Percentiles rank a stretch among this genome's conserved stretches.
These are phyloP conservation scores for Exophiala phaeomuriformis DNA, from an alignment of 2,329 filamentous ascomycete species.

Conservation along the genomic window DNA sequence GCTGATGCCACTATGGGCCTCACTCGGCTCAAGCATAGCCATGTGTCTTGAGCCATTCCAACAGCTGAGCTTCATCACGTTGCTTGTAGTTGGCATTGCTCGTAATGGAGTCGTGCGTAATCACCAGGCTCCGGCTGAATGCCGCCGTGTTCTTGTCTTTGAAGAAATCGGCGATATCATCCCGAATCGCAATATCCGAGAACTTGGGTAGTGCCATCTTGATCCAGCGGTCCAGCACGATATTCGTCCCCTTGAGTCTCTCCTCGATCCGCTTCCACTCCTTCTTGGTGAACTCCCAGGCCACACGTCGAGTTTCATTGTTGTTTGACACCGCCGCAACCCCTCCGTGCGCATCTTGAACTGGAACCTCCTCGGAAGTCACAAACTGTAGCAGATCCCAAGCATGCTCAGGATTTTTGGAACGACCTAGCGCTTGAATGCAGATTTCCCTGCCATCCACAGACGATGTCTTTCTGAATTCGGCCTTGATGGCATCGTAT, in stretches of 20 bases:
- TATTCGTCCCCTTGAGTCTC: constrained; percentile 70
- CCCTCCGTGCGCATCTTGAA: constrained; percentile 81
- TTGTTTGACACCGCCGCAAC: constrained; percentile 68
- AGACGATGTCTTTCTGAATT: constrained; percentile 73
- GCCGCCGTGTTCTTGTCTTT: constrained; percentile 65
- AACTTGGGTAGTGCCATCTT: constrained; percentile 72
- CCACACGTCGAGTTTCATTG: constrained; percentile 59
- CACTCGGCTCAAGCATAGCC: constrained; percentile 46
- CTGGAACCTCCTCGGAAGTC: constrained; percentile 74
- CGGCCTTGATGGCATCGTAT: constrained; percentile 68
- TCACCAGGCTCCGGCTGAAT: constrained; percentile 78
- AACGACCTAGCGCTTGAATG: constrained; percentile 66
- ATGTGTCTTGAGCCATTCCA: constrained; percentile 68
- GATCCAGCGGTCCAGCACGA: constrained; percentile 84
- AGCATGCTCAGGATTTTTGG: constrained; percentile 62
- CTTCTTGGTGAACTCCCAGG: constrained; percentile 80
- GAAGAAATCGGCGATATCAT: constrained; percentile 82
- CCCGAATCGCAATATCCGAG: constrained; percentile 58
- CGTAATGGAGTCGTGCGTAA: constrained; percentile 77
- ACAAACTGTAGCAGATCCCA: constrained; percentile 62
- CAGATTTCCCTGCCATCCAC: constrained; percentile 88
- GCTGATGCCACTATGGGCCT: neutral
- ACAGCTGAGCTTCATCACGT: constrained; percentile 63
- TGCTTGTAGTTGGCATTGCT: constrained; percentile 75
- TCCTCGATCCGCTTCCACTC: constrained; percentile 67